Percentiles rank a stretch among this genome's conserved stretches.
phyloP scores from a whole-genome alignment of 2,329 filamentous ascomycete species.

The Epichloe sibirici region DNA sequence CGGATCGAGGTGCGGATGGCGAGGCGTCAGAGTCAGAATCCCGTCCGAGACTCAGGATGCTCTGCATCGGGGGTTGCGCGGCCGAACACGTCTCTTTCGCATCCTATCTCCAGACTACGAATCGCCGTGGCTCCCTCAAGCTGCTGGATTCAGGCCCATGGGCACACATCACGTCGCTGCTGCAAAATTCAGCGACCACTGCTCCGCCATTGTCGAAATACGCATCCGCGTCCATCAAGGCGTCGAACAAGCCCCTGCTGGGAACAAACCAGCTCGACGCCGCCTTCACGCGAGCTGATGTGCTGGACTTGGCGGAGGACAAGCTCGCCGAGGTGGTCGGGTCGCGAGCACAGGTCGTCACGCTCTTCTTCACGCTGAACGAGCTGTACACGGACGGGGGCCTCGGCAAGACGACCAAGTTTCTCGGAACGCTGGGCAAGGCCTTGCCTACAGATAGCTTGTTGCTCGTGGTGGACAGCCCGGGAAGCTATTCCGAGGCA shows the following conservation, averaged over 20 bases:
- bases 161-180: slow-evolving; percentile 45
- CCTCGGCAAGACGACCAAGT: slow-evolving; percentile 57
- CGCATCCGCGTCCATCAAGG: slow-evolving; percentile 34
- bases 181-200: slow-evolving; percentile 44
- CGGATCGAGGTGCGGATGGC: background rate
- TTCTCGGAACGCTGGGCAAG: slow-evolving; percentile 59
- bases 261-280: slow-evolving; percentile 23
- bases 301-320: slow-evolving; percentile 28
- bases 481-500: slow-evolving; percentile 83
- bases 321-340: slow-evolving; percentile 22
- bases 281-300: slow-evolving; percentile 35
- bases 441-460: slow-evolving; percentile 46
- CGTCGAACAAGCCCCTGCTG: slow-evolving; percentile 34
- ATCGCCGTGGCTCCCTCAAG: slow-evolving; percentile 31
- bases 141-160: slow-evolving; percentile 80
- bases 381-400: slow-evolving; percentile 78
- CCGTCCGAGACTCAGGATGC: slow-evolving; percentile 22
- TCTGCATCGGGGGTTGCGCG: slow-evolving; percentile 44
- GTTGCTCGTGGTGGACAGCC: slow-evolving; percentile 81
- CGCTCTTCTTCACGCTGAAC: slow-evolving; percentile 88
- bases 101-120: slow-evolving; percentile 24
- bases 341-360: slow-evolving; percentile 45
- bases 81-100: slow-evolving; percentile 49
- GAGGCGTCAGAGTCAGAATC: background rate
- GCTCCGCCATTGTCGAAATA: slow-evolving; percentile 39